Evolutionary conservation across 2,329 filamentous ascomycete species (phyloP).

Genomic region (Colletotrichum filicis): DNA sequence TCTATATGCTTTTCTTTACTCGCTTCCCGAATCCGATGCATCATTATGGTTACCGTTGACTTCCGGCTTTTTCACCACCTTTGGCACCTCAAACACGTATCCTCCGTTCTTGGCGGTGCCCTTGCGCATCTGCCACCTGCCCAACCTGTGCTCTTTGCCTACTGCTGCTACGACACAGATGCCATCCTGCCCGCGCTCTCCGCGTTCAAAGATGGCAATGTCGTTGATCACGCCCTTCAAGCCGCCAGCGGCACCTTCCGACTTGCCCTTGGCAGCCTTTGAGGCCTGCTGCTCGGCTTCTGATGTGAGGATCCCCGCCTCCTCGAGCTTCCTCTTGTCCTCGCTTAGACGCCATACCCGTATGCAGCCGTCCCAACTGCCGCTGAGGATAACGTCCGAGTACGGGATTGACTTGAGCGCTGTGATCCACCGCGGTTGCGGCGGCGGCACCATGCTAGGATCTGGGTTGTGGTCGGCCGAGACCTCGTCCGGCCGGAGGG

Average conservation of each 20-base stretch:
- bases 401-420: slow-evolving; percentile 88
- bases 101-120: slow-evolving; percentile 79
- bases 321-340: slow-evolving; percentile 83
- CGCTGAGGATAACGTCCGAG: slow-evolving; percentile 88
- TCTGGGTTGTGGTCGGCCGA: slow-evolving; percentile 78
- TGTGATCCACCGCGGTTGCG: slow-evolving; percentile 88
- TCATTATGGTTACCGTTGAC: slow-evolving; percentile 48
- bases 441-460: slow-evolving; percentile 67
- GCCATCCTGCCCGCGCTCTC: slow-evolving; percentile 79
- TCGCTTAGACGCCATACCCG: slow-evolving; percentile 86
- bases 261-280: slow-evolving; percentile 31
- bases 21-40: slow-evolving; percentile 36
- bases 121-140: slow-evolving; percentile 77
- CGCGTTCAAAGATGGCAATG: slow-evolving; percentile 86
- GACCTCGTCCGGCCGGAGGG: slow-evolving; percentile 73
- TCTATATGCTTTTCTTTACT: slow-evolving; percentile 29
- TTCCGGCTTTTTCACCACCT: slow-evolving; percentile 45
- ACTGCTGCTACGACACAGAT: slow-evolving; percentile 88
- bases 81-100: slow-evolving; percentile 86
- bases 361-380: slow-evolving; percentile 93
- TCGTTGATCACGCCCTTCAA: slow-evolving; percentile 85
- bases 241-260: slow-evolving; percentile 39
- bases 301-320: slow-evolving; percentile 69
- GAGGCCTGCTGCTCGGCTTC: slow-evolving; percentile 32
- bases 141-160: slow-evolving; percentile 86